Evolutionary conservation across 441 rosid genomes (phyloP).

Genomic region (Euphorbia celastroides): DNA sequence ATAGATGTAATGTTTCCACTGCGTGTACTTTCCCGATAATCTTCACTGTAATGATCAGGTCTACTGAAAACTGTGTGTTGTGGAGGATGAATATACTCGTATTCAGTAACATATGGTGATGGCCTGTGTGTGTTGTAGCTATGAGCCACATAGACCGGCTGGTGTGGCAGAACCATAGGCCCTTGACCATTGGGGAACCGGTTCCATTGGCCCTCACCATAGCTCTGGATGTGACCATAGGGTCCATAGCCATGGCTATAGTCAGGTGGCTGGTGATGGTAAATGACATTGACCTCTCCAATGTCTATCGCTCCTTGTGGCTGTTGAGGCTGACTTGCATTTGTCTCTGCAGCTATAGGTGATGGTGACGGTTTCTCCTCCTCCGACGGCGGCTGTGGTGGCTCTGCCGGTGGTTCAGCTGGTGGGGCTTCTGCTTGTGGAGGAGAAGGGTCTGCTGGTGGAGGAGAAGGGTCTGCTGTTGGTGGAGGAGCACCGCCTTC

Average conservation of each 20-base stretch:
- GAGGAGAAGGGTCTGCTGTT: slow-evolving; percentile 34
- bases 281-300: slow-evolving; percentile 45
- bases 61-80: slow-evolving; percentile 28
- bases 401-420: too few relatives aligned
- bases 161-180: slow-evolving; percentile 25
- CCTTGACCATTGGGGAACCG: slow-evolving; percentile 25
- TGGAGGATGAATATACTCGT: slow-evolving; percentile 37
- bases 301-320: slow-evolving; percentile 37
- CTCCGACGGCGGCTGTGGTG: slow-evolving; percentile 31
- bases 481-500: slow-evolving; percentile 32
- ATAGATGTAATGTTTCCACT: slow-evolving; percentile 56
- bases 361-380: slow-evolving; percentile 31
- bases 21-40: slow-evolving; percentile 28
- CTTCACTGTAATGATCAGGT: slow-evolving; percentile 34
- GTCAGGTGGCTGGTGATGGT: slow-evolving; percentile 41
- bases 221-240: slow-evolving; percentile 15
- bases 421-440: too few relatives aligned
- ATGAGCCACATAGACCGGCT: slow-evolving; percentile 40
- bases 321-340: slow-evolving; percentile 32
- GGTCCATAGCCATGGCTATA: slow-evolving; percentile 26
- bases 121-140: slow-evolving; percentile 61
- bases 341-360: slow-evolving; percentile 23
- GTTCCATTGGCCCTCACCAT: slow-evolving; percentile 29
- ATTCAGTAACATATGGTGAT: slow-evolving; percentile 55
- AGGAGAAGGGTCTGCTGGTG: too few relatives aligned